phyloP scores from a whole-genome alignment of 768 basidiomycete species.

The Tulasnella sp. region DNA sequence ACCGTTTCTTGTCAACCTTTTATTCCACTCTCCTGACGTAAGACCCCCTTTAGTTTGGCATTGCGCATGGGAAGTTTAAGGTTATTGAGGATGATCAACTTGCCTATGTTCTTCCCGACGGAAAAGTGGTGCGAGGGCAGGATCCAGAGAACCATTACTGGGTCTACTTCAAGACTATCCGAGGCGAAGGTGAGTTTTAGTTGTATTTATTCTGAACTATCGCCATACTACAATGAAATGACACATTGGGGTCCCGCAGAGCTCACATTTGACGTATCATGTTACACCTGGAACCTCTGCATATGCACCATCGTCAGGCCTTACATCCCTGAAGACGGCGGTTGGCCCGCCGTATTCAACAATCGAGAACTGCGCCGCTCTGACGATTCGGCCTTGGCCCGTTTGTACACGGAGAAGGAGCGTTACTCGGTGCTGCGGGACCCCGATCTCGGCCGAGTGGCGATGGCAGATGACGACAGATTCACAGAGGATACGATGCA shows the following conservation, averaged over 20 bases:
- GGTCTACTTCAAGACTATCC: slow-evolving; percentile 7
- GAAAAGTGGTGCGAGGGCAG: not conserved
- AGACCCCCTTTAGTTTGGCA: not conserved
- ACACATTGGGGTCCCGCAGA: not conserved
- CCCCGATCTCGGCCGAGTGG: not conserved
- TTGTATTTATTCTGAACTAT: too few relatives aligned
- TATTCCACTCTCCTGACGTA: too few relatives aligned
- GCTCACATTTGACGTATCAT: not conserved
- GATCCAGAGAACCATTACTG: slow-evolving; percentile 10
- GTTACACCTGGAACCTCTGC: slow-evolving; percentile 7
- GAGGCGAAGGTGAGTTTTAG: not conserved
- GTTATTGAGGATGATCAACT: not conserved
- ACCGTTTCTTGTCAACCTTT: too few relatives aligned
- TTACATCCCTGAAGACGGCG: not conserved
- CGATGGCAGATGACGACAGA: not conserved
- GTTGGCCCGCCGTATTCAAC: slow-evolving; percentile 1
- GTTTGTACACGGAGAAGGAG: slow-evolving; percentile 2
- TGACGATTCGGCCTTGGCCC: not conserved
- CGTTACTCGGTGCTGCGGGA: slow-evolving; percentile 1
- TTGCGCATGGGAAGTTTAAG: not conserved
- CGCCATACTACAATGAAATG: too few relatives aligned
- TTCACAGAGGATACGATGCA: too few relatives aligned
- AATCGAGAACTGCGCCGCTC: not conserved
- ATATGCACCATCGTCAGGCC: not conserved
- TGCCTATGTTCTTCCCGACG: slow-evolving; percentile 2